phyloP scores from a whole-genome alignment of 2,329 filamentous ascomycete species.

The Meredithiella fracta region DNA sequence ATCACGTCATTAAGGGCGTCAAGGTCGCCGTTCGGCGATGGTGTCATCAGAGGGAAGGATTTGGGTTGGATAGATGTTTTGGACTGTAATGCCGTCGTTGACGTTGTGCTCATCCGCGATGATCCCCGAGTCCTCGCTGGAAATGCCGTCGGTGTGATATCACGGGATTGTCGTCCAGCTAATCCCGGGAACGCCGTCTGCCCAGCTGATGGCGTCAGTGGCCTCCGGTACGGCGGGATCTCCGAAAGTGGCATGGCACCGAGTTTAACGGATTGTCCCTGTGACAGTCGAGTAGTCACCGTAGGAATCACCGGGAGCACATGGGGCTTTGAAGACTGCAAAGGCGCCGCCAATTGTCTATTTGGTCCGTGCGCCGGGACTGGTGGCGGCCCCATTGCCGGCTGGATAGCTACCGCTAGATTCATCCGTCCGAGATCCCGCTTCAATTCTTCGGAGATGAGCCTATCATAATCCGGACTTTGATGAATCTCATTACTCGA shows the following conservation, averaged over 20 bases:
- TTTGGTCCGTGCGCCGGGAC: constrained; percentile 8
- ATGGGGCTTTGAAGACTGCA: background rate
- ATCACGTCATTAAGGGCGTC: constrained; percentile 85
- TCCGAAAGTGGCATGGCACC: constrained; percentile 32
- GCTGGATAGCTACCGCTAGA: constrained; percentile 25
- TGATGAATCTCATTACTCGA: constrained; percentile 27
- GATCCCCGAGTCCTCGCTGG: background rate
- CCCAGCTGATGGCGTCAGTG: constrained; percentile 19
- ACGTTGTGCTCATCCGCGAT: background rate
- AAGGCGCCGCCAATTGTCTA: background rate
- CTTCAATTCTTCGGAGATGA: constrained; percentile 46
- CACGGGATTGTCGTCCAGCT: constrained; percentile 16
- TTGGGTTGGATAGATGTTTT: constrained; percentile 19
- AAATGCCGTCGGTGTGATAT: constrained; percentile 15
- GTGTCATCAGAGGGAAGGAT: constrained; percentile 39
- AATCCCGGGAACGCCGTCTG: constrained; percentile 11
- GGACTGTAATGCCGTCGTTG: background rate
- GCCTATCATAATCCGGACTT: constrained; percentile 43
- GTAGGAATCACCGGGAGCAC: background rate
- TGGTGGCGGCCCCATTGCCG: constrained; percentile 7
- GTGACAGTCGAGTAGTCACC: constrained; percentile 18
- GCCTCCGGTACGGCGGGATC: constrained; percentile 38
- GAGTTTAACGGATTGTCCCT: constrained; percentile 25
- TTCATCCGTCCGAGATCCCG: constrained; percentile 43
- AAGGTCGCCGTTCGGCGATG: constrained; percentile 49